phyloP scores from a whole-genome alignment of 352 stramenopile genomes.

The Phytophthora europaea region DNA sequence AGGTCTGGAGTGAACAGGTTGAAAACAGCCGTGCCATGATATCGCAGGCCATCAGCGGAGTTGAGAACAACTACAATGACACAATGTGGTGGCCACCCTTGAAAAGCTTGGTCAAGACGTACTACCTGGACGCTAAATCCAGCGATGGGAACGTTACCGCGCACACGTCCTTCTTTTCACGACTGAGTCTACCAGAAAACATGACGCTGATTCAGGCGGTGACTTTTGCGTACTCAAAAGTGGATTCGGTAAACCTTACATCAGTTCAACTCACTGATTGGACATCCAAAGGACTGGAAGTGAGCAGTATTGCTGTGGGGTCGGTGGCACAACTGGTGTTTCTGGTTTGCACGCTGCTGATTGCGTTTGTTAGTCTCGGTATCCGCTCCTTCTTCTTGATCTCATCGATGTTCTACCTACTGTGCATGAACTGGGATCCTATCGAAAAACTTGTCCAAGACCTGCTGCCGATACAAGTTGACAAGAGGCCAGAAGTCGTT shows the following conservation, averaged over 20 bases:
- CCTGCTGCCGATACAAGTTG: slow-evolving; percentile 77
- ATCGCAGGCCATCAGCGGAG: slow-evolving; percentile 72
- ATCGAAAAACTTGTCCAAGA: slow-evolving; percentile 88
- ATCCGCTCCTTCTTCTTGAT: slow-evolving; percentile 91
- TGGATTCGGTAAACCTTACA: slow-evolving; percentile 89
- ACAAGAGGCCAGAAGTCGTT: slow-evolving; percentile 78
- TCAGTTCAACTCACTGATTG: slow-evolving; percentile 88
- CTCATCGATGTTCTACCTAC: slow-evolving; percentile 88
- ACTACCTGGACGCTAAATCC: slow-evolving; percentile 80
- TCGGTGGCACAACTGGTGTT: slow-evolving; percentile 87
- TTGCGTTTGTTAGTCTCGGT: slow-evolving; percentile 89
- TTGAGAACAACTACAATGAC: slow-evolving; percentile 91
- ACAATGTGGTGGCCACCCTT: slow-evolving; percentile 92
- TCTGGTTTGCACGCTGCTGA: slow-evolving; percentile 77
- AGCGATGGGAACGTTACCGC: slow-evolving; percentile 64
- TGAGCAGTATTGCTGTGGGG: slow-evolving; percentile 84
- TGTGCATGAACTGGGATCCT: slow-evolving; percentile 89
- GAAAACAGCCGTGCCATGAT: slow-evolving; percentile 87
- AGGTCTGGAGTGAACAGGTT: slow-evolving; percentile 88
- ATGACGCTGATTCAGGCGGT: slow-evolving; percentile 85
- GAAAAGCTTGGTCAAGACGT: slow-evolving; percentile 85
- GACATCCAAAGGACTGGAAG: slow-evolving; percentile 87
- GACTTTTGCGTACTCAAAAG: slow-evolving; percentile 83
- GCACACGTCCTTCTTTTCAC: slow-evolving; percentile 58
- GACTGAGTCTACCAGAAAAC: slow-evolving; percentile 75